Conservation (phyloP, 371 early-diverging fungal species). For the Thermomucor indicae-seudaticae region DNA sequence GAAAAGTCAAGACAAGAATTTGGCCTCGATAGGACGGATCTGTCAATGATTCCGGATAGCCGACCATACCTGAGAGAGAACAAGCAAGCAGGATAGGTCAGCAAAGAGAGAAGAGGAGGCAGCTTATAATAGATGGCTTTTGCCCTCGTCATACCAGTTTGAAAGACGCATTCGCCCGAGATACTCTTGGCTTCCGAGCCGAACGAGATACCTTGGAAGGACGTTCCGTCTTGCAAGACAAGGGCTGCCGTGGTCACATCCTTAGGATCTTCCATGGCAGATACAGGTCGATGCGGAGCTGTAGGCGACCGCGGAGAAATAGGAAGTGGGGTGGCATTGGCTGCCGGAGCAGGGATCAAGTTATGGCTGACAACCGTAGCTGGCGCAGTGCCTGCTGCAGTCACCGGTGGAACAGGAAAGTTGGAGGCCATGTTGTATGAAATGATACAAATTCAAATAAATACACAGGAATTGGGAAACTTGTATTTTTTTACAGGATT, state of each 20-base stretch:
- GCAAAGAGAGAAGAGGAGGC: background rate
- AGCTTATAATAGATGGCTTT: background rate
- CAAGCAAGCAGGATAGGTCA: too few species aligned
- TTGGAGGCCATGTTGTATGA: slow-evolving; percentile 28
- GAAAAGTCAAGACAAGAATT: slow-evolving; percentile 89
- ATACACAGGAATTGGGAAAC: background rate
- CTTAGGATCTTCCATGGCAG: slow-evolving; percentile 47
- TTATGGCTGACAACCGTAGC: slow-evolving; percentile 18
- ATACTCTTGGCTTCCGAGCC: slow-evolving; percentile 85
- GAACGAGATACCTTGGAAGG: slow-evolving; percentile 89
- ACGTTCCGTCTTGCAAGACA: slow-evolving; percentile 82
- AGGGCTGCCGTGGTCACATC: slow-evolving; percentile 59
- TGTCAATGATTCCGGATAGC: slow-evolving; percentile 93
- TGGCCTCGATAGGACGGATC: slow-evolving; percentile 96
- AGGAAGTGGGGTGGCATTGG: slow-evolving; percentile 33
- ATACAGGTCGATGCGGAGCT: slow-evolving; percentile 52
- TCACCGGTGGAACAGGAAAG: slow-evolving; percentile 34
- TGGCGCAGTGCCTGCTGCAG: slow-evolving; percentile 32
- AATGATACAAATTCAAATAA: background rate
- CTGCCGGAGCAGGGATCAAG: slow-evolving; percentile 37
- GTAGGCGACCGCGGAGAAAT: slow-evolving; percentile 39
- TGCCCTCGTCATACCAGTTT: slow-evolving; percentile 3
- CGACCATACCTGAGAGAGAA: slow-evolving; percentile 51
- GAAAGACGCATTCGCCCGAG: slow-evolving; percentile 88
- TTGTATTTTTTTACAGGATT: too few species aligned